These are phyloP conservation scores for Clonostachys solani DNA, from an alignment of 2,329 filamentous ascomycete genomes.

Conservation along the genomic window DNA sequence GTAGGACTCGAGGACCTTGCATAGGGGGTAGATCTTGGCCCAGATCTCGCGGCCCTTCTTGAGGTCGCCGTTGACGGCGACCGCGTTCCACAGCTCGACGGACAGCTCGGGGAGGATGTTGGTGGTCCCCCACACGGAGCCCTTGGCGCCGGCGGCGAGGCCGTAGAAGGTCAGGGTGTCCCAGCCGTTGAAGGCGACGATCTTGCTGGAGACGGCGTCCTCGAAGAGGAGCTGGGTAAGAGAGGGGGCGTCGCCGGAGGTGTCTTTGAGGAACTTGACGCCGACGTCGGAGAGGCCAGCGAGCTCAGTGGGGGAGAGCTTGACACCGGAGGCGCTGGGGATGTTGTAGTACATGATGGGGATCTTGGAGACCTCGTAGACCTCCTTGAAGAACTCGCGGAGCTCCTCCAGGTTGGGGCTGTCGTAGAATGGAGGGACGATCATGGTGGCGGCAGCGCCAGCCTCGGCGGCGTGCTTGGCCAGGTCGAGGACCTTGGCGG, in stretches of 20 bases:
- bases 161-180: constrained; percentile 50
- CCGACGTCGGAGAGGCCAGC: constrained; percentile 37
- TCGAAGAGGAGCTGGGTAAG: constrained; percentile 43
- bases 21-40: constrained; percentile 42
- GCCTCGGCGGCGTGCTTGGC: constrained; percentile 4
- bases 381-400: constrained; percentile 29
- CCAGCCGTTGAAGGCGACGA: constrained; percentile 48
- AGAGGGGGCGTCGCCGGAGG: constrained; percentile 43
- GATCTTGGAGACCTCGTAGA: constrained; percentile 23
- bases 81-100: constrained; percentile 38
- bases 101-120: constrained; percentile 46
- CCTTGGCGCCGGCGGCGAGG: constrained; percentile 41
- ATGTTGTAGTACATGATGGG: constrained; percentile 45
- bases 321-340: constrained; percentile 37
- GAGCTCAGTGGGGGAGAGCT: constrained; percentile 32
- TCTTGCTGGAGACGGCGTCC: constrained; percentile 23
- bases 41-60: constrained; percentile 37
- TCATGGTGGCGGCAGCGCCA: constrained; percentile 32
- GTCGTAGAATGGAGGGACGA: constrained; percentile 42
- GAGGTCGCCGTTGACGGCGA: constrained; percentile 36
- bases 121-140: constrained; percentile 44
- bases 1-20: constrained; percentile 42
- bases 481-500: constrained; percentile 9
- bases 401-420: constrained; percentile 23
- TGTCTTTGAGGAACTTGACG: constrained; percentile 46